Evolutionary conservation across 2,329 filamentous ascomycete genomes (phyloP), one percentile per base, ranked within the genome.

Genomic region (Aspergillus ruber): DNA sequence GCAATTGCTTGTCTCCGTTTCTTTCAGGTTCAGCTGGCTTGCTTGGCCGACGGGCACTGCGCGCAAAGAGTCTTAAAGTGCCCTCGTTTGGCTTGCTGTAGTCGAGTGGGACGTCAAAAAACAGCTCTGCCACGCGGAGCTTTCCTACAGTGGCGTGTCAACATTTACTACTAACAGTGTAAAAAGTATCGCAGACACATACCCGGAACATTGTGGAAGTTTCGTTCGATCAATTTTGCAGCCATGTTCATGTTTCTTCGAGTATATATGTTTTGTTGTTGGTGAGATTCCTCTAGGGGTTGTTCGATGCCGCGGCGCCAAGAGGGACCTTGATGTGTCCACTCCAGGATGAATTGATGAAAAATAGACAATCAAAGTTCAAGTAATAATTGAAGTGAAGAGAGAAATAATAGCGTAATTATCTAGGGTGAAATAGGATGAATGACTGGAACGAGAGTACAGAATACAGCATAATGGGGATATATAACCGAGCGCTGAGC

Each of bases 71-170:
- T 47, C 80, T 81, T 52, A 96, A 76, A 4, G 74, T 81, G 42
- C 79, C 80, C 25, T 75, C 72, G 3, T 73, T 64, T 1, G 82
- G 82, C 46, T 83, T 78, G 52, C 71, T 70, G 67, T 95, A 86
- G 71, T 95, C 86, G 51, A 88, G 77, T 3, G 90, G 90, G 9
- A 95, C 90, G 56, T 88, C 79, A 68, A 95, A 95, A 74, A 89
- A 86, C 60, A 91, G 78, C 65, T 95, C 90, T 2, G 86, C 86
- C 51, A 94, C 79, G 50, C 80, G 76, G 41, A 94, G 75, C 62
- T 84, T 85, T 43, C 88, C 88, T 89, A 45, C 33, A 20, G 15
- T 15, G 41, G 48, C 15, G n/a, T 42, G 46, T 54, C 32, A 51
- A 47, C 15, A 53, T 45, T 21, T 18, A 23, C 18, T n/a, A 40